Base-by-base conservation (phyloP, 805 yeast genomes). In the Nakazawaea ishiwadae region DNA sequence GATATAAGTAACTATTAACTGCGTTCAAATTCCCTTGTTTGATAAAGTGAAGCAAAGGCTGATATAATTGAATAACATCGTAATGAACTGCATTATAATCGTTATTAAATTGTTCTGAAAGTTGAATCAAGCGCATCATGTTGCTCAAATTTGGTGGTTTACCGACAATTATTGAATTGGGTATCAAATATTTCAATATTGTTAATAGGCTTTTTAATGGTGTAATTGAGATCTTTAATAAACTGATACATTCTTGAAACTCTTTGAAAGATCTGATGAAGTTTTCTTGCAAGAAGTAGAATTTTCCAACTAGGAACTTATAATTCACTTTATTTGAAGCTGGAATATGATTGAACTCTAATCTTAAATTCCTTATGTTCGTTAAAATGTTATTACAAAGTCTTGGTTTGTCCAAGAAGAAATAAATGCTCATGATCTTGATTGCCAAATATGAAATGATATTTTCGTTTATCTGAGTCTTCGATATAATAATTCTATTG, bases 301-400 rank as follows among this genome's bases (percentile, higher is more conserved):
- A 79, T 40, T 71, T 68, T 0, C 79, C 79, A 34, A 78, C 57
- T 35, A 73, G 67, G 51, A 65, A 78, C 36, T 84, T 56, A 54
- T 77, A 79, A 38, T 70, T 73, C 5, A 77, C 52, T 34, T 73
- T 69, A 47, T 75, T 76, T 14, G 67, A 56, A 31, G 51, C 62
- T 3, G 67, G 54, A 31, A 69, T 76, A n/a, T 62, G 55, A 3
- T 48, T 48, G 39, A 68, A 67, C 30, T 63, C 65, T 30, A 79
- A 58, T 18, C 63, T 60, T 15, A 79, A 65, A 36, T 68, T 73
- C 49, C 72, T 75, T 63, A 79, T 71, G 54, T 79, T 79, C 26
- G 81, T 69, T 51, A 78, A 77, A 30, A 79, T 77, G 49, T 79
- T 78, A 27, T 77, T 69, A 56, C 85, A 79, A 14, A 77, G 58